Evolutionary conservation across 192 early-diverging fungal species (phyloP).

Genomic region (Backusella psychrophila): DNA sequence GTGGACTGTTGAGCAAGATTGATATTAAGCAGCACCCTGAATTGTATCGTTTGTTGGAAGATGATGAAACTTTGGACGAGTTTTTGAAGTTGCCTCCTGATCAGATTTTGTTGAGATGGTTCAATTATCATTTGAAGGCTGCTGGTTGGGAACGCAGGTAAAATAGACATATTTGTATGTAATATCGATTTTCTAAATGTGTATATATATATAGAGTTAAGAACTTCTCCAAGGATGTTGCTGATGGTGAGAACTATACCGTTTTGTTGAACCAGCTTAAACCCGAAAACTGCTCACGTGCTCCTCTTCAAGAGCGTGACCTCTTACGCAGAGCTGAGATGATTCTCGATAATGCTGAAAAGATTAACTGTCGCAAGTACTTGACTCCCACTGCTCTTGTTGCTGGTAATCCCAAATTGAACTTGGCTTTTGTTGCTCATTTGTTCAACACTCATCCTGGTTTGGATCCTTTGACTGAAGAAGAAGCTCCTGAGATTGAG

Average conservation of each 20-base stretch:
- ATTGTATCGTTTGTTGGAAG: conserved; percentile 90
- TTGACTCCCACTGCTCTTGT: conserved; percentile 92
- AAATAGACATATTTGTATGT: background rate
- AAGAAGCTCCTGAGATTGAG: conserved; percentile 91
- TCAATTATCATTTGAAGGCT: conserved; percentile 98
- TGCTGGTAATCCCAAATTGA: conserved; percentile 95
- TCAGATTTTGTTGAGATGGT: conserved; percentile 97
- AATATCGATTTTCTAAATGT: background rate
- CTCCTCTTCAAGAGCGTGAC: conserved; percentile 78
- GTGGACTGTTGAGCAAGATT: conserved; percentile 93
- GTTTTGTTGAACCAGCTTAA: conserved; percentile 91
- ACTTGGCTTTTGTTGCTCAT: conserved; percentile 98
- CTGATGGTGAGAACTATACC: conserved; percentile 95
- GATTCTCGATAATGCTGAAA: conserved; percentile 88
- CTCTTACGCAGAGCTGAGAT: conserved; percentile 81
- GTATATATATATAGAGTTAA: conserved; percentile 47
- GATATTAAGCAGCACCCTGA: conserved; percentile 99
- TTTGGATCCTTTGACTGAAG: conserved; percentile 85
- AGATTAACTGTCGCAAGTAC: conserved; percentile 92
- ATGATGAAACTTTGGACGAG: conserved; percentile 91
- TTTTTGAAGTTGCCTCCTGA: conserved; percentile 94
- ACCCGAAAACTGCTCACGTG: conserved; percentile 76
- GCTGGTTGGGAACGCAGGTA: conserved; percentile 81
- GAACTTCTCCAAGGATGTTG: conserved; percentile 92
- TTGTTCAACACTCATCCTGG: conserved; percentile 98